Base-by-base conservation (phyloP, 2,329 filamentous ascomycete genomes). In the Penicillium hordei region DNA sequence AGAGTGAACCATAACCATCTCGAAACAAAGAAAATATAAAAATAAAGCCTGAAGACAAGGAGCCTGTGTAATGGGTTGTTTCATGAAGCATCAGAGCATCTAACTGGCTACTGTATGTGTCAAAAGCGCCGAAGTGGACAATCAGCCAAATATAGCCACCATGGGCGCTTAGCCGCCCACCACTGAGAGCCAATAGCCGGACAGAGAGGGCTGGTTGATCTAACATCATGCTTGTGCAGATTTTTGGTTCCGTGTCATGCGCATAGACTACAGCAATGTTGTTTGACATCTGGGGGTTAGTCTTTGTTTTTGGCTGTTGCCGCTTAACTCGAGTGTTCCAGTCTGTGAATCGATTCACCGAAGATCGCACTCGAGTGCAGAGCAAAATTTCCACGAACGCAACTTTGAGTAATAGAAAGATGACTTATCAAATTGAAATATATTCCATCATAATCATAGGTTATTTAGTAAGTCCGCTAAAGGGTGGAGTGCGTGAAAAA, bases 151-250 rank as follows among this genome's bases (percentile, higher is more conserved):
- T 65, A 63, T 70, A 69, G 67, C 36, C 55, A 53, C 44, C 23
- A 45, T 58, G 55, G 59, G 70, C 70, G 70, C 70, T 71, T 70
- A 71, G 60, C 42, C 56, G 43, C 50, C 52, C 60, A 58, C 48
- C 48, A 52, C 48, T 59, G 45, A 58, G 42, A 60, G 52, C 70
- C 69, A 72, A 69, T 71, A 23, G 49, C 12, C n/a, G 21, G 27
- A 23, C 36, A 39, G 31, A n/a, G n/a, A 43, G 9, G 27, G 23
- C 19, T 36, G 19, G 27, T 23, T 34, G 21, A n/a, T 57, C 49
- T 38, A 57, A 57, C 49, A 53, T 49, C 34, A 42, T 40, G 13
- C 12, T 42, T 49, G 29, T 38, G 23, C 23, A 44, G 27, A 29
- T 25, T 21, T 53, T n/a, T 9, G 10, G 8, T 19, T 19, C 19